Evolutionary conservation across 2,329 filamentous ascomycete species (phyloP).

Genomic region (Verticillium isaacii): DNA sequence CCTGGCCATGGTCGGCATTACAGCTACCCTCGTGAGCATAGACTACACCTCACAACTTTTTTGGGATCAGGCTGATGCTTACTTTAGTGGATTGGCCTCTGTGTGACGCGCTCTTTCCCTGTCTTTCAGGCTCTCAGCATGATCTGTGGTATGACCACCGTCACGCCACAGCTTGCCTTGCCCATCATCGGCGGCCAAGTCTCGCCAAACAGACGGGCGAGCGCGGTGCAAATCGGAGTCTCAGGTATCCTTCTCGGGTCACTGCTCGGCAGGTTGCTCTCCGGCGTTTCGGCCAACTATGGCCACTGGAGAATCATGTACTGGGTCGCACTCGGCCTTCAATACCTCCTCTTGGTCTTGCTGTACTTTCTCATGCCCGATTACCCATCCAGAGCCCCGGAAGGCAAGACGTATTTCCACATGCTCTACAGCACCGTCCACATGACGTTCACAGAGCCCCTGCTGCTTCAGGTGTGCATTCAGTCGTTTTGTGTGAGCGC

Average conservation of each 20-base stretch:
- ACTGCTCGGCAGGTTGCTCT: constrained; percentile 68
- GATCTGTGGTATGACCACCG: constrained; percentile 66
- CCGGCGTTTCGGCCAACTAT: constrained; percentile 68
- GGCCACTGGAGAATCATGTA: constrained; percentile 72
- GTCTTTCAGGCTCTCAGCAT: constrained; percentile 68
- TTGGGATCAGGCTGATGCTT: background rate
- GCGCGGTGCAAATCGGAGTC: constrained; percentile 67
- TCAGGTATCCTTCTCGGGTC: constrained; percentile 72
- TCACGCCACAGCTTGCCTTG: constrained; percentile 75
- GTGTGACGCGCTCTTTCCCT: constrained; percentile 58
- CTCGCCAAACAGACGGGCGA: constrained; percentile 60
- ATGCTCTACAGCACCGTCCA: constrained; percentile 60
- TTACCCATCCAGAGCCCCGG: constrained; percentile 68
- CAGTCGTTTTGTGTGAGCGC: constrained; percentile 55
- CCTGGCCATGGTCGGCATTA: constrained; percentile 61
- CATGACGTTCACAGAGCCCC: constrained; percentile 59
- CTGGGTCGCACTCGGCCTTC: constrained; percentile 68
- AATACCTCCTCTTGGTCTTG: constrained; percentile 59
- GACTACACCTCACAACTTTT: constrained; percentile 19
- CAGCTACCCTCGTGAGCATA: constrained; percentile 54
- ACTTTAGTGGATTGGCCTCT: constrained; percentile 60
- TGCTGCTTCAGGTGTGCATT: constrained; percentile 64
- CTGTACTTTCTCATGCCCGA: constrained; percentile 74
- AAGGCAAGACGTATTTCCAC: constrained; percentile 58
- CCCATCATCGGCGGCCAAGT: constrained; percentile 75